phyloP scores from a whole-genome alignment of 257 asterid species.

The Jacaranda mimosifolia region DNA sequence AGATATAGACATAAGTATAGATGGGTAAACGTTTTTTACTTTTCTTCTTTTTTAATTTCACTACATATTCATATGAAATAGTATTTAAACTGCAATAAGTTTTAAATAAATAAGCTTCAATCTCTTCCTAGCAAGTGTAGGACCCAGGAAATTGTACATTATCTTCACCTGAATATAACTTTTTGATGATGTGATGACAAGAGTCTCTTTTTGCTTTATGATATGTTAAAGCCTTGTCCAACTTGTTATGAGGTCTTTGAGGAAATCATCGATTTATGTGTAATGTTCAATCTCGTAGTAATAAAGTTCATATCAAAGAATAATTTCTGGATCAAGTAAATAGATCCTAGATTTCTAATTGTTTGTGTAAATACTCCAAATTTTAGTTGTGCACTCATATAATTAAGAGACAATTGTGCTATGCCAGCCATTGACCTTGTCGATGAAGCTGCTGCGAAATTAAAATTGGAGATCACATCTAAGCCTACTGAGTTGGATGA shows the following conservation, averaged over 20 bases:
- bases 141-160: no score
- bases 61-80: not conserved
- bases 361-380: not conserved
- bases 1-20: not conserved
- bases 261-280: not conserved
- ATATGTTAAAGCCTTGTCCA: not conserved
- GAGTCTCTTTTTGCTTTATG: not conserved
- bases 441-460: conserved; percentile 97
- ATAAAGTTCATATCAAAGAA: not conserved
- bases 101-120: not conserved
- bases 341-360: conserved; percentile 4
- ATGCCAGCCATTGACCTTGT: conserved; percentile 91
- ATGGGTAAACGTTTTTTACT: not conserved
- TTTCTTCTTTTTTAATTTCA: not conserved
- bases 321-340: not conserved
- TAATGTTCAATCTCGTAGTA: not conserved
- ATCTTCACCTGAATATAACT: no score
- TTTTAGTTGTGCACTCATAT: not conserved
- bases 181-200: no score
- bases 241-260: conserved; percentile 5
- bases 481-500: conserved; percentile 91
- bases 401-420: conserved; percentile 13
- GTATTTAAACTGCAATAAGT: not conserved
- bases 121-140: not conserved
- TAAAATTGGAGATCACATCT: conserved; percentile 96